Evolutionary conservation across 2,329 filamentous ascomycete genomes (phyloP).

Genomic region (Trichoderma atroviride): DNA sequence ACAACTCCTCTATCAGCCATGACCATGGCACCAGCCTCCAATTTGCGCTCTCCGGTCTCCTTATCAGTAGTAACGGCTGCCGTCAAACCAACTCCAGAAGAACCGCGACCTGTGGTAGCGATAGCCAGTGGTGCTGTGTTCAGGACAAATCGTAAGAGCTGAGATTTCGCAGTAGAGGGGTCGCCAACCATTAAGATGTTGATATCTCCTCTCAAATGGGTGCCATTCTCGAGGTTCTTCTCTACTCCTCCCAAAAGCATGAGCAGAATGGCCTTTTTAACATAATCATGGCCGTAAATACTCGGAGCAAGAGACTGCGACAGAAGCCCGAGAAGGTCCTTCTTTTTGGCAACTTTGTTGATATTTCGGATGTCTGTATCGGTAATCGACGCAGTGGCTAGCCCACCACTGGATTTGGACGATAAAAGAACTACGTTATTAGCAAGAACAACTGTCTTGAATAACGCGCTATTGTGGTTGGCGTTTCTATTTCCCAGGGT

Average conservation of each 20-base stretch:
- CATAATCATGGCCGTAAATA: slow-evolving; percentile 95
- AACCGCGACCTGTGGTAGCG: slow-evolving; percentile 93
- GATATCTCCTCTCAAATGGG: slow-evolving; percentile 96
- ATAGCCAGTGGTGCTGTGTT: slow-evolving; percentile 97
- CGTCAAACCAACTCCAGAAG: slow-evolving; percentile 95
- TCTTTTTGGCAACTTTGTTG: slow-evolving; percentile 95
- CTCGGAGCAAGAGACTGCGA: slow-evolving; percentile 94
- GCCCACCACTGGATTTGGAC: slow-evolving; percentile 92
- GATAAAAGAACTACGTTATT: slow-evolving; percentile 95
- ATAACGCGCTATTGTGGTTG: slow-evolving; percentile 85
- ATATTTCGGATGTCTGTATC: slow-evolving; percentile 98
- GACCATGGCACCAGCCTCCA: slow-evolving; percentile 98
- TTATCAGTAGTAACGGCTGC: slow-evolving; percentile 96
- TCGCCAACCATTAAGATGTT: slow-evolving; percentile 99
- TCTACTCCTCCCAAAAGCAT: slow-evolving; percentile 96
- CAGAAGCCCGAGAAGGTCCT: slow-evolving; percentile 86
- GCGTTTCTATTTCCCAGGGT: slow-evolving; percentile 94
- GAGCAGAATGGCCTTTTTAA: slow-evolving; percentile 95
- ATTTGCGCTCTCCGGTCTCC: slow-evolving; percentile 89
- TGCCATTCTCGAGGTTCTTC: slow-evolving; percentile 98
- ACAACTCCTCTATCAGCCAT: slow-evolving; percentile 95
- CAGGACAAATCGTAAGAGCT: slow-evolving; percentile 91
- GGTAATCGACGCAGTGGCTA: slow-evolving; percentile 88
- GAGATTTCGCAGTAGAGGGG: slow-evolving; percentile 98
- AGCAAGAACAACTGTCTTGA: slow-evolving; percentile 90